A percentile compares a stretch with the other conserved stretches of the same genome.
Evolutionary conservation across 768 basidiomycete species (phyloP).

Genomic region (Cubamyces sp.): DNA sequence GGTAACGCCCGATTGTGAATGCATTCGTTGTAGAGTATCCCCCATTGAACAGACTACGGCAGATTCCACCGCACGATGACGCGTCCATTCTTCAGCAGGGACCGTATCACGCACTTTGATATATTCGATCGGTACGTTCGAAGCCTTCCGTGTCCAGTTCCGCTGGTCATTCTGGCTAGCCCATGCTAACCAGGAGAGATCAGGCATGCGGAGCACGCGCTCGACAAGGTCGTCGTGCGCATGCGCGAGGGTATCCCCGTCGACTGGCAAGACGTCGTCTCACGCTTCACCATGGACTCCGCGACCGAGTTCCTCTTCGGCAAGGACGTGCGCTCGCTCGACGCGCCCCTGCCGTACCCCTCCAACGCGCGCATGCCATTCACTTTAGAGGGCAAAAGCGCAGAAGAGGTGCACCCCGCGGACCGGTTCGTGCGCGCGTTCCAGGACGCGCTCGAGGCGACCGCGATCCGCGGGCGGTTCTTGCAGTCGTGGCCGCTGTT

Average conservation of each 20-base stretch:
- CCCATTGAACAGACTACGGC: neutral
- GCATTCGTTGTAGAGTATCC: neutral
- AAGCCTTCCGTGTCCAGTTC: neutral
- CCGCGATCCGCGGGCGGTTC: conserved; percentile 43
- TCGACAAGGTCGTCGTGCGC: conserved; percentile 48
- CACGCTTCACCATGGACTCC: conserved; percentile 36
- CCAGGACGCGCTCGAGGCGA: conserved; percentile 48
- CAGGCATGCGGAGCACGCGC: conserved; percentile 33
- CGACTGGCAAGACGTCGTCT: conserved; percentile 41
- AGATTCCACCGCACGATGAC: conserved; percentile 71
- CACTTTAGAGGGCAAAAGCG: neutral
- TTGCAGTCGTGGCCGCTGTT: conserved; percentile 53
- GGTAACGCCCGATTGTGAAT: conserved; percentile 40
- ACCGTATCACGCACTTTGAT: conserved; percentile 34
- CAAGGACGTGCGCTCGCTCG: conserved; percentile 31
- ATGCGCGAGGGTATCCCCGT: conserved; percentile 51
- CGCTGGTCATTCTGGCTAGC: neutral
- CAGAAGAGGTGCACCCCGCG: conserved; percentile 7
- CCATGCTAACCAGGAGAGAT: neutral
- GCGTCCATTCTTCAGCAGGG: conserved; percentile 63
- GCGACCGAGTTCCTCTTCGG: conserved; percentile 40
- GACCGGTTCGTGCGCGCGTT: conserved; percentile 52
- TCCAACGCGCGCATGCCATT: neutral
- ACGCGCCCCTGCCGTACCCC: conserved; percentile 28
- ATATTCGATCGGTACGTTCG: conserved; percentile 29